phyloP scores from a whole-genome alignment of 2,329 filamentous ascomycete species.

The Clarireedia monteithiana region DNA sequence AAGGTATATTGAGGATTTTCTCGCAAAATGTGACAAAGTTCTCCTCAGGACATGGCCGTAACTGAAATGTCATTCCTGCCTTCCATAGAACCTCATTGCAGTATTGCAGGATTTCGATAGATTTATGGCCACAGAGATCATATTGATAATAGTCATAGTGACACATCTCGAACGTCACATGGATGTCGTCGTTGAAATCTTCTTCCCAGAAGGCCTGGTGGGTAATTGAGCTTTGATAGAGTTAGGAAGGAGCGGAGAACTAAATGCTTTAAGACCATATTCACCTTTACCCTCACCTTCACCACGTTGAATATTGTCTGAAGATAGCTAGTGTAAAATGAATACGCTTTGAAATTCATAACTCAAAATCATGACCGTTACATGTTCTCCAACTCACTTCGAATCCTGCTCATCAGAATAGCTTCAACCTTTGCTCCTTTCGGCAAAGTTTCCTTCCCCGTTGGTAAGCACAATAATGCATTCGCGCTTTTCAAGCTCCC shows the following conservation, averaged over 20 bases:
- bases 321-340: background rate
- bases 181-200: background rate
- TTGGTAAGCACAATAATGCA: conserved; percentile 69
- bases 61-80: conserved; percentile 6
- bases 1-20: background rate
- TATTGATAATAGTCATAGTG: conserved; percentile 8
- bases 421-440: conserved; percentile 70
- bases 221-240: background rate
- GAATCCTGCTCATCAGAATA: conserved; percentile 58
- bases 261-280: background rate
- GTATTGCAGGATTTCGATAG: conserved; percentile 11
- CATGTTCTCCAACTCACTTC: conserved; percentile 17
- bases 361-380: background rate
- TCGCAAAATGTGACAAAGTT: background rate
- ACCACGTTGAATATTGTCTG: background rate
- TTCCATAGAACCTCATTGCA: conserved; percentile 8
- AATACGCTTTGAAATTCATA: no score
- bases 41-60: conserved; percentile 3
- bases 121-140: conserved; percentile 8
- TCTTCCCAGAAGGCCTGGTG: background rate
- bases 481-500: conserved; percentile 87
- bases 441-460: conserved; percentile 52
- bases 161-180: conserved; percentile 10
- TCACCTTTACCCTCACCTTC: background rate
- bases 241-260: background rate